phyloP scores from a whole-genome alignment of 2,329 filamentous ascomycete species.

The Nannizziopsis barbatae region DNA sequence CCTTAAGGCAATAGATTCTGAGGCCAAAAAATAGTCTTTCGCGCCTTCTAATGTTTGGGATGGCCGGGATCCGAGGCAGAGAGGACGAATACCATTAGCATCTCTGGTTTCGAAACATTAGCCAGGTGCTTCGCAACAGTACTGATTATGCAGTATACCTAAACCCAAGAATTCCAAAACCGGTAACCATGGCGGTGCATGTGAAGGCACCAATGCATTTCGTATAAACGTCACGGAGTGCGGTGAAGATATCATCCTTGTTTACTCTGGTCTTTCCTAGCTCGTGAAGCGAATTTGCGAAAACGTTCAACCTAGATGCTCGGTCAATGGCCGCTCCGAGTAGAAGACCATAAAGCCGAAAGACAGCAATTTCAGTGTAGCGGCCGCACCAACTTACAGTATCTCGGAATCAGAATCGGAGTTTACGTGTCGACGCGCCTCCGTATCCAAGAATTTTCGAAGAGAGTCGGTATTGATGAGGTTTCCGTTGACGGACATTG shows the following conservation, averaged over 20 bases:
- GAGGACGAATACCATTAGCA: conserved; percentile 68
- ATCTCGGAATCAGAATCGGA: conserved; percentile 44
- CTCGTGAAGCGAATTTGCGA: conserved; percentile 69
- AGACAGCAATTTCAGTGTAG: no score
- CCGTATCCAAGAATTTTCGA: conserved; percentile 59
- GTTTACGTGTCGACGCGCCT: conserved; percentile 77
- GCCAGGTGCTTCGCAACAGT: no score
- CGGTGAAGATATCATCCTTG: conserved; percentile 62
- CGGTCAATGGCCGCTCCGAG: conserved; percentile 50
- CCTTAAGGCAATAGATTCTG: conserved; percentile 70
- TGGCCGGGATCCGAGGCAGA: conserved; percentile 63
- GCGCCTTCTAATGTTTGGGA: conserved; percentile 47
- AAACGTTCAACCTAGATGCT: conserved; percentile 80
- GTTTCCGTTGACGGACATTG: conserved; percentile 77
- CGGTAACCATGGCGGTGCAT: conserved; percentile 69
- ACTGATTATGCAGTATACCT: no score
- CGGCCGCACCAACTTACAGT: no score
- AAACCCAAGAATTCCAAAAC: conserved; percentile 70
- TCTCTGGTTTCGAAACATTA: conserved; percentile 42
- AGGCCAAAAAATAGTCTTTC: conserved; percentile 82
- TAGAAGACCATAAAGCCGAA: no score
- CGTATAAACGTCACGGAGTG: conserved; percentile 60
- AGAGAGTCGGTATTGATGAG: conserved; percentile 67
- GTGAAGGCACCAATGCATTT: conserved; percentile 66
- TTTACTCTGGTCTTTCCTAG: conserved; percentile 74